A percentile compares a stretch with the other conserved stretches of the same genome.
phyloP scores from a whole-genome alignment of 108 stramenopile species.

The Cyclotella choctawhatcheeana region DNA sequence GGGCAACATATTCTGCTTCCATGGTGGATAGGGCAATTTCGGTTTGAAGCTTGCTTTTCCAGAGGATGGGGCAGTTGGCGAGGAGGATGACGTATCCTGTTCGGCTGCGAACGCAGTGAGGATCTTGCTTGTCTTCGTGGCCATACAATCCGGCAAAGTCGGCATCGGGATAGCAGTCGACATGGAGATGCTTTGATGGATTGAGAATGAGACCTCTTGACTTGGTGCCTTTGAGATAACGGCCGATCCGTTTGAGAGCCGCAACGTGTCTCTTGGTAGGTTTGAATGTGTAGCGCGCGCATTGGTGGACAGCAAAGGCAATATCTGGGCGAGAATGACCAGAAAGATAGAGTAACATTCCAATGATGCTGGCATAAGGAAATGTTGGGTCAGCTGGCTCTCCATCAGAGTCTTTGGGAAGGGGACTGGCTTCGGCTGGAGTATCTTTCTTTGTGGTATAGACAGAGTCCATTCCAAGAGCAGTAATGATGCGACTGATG shows the following conservation, averaged over 20 bases:
- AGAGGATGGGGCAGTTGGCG: neutral
- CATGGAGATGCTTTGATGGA: constrained; percentile 1
- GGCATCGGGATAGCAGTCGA: neutral
- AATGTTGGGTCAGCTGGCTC: neutral
- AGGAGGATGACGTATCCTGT: neutral
- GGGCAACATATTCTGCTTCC: neutral
- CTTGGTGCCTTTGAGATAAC: constrained; percentile 2
- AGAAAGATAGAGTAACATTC: neutral
- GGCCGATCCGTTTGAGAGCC: constrained; percentile 8
- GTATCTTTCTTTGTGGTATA: constrained; percentile 2
- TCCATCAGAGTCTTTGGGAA: constrained; percentile 7
- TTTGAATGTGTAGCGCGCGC: neutral
- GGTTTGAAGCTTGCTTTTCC: neutral
- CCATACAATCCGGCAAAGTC: neutral
- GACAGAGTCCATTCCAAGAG: neutral
- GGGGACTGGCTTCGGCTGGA: constrained; percentile 4
- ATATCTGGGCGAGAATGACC: constrained; percentile 3
- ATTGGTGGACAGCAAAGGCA: constrained; percentile 3
- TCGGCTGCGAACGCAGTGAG: neutral
- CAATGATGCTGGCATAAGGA: neutral
- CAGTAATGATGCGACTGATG: neutral
- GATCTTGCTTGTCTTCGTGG: neutral
- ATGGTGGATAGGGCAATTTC: neutral
- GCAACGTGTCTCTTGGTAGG: neutral
- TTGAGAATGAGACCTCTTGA: neutral